A percentile compares a stretch with the other conserved stretches of the same genome.
Evolutionary conservation across 495 filamentous ascomycete species (phyloP).

Genomic region (Aspergillus bertholletiae): DNA sequence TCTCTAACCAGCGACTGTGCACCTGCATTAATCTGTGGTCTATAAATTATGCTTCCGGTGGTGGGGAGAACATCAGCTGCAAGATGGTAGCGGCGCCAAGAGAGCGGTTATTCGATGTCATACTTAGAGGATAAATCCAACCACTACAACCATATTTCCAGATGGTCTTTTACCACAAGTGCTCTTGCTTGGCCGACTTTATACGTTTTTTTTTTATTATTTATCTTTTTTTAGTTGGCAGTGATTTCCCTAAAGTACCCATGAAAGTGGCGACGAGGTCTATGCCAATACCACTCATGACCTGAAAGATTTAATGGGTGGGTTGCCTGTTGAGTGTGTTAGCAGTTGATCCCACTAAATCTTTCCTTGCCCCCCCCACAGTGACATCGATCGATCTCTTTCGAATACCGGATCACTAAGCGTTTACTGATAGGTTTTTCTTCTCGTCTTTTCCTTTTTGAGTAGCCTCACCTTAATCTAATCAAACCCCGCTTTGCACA

Average conservation of each 20-base stretch:
- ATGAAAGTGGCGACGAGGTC: background rate
- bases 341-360: slow-evolving; percentile 1
- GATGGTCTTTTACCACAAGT: background rate
- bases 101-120: background rate
- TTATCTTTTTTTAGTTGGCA: background rate
- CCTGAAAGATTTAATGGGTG: slow-evolving; percentile 8
- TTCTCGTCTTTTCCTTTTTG: background rate
- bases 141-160: background rate
- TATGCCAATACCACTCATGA: background rate
- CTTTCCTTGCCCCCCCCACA: slow-evolving; percentile 12
- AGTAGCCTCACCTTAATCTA: background rate
- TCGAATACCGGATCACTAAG: slow-evolving; percentile 19
- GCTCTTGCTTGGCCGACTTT: background rate
- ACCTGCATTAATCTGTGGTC: background rate
- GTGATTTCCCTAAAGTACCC: too few species aligned
- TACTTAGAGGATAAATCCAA: background rate
- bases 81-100: background rate
- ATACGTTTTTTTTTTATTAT: background rate
- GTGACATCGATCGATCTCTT: slow-evolving; percentile 34
- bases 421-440: slow-evolving; percentile 9
- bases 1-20: background rate
- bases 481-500: background rate
- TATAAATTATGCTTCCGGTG: too few species aligned
- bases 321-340: background rate
- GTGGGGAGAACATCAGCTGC: too few species aligned